Conservation (phyloP, 257 asterid genomes). For the Solanum infundibuliforme region DNA sequence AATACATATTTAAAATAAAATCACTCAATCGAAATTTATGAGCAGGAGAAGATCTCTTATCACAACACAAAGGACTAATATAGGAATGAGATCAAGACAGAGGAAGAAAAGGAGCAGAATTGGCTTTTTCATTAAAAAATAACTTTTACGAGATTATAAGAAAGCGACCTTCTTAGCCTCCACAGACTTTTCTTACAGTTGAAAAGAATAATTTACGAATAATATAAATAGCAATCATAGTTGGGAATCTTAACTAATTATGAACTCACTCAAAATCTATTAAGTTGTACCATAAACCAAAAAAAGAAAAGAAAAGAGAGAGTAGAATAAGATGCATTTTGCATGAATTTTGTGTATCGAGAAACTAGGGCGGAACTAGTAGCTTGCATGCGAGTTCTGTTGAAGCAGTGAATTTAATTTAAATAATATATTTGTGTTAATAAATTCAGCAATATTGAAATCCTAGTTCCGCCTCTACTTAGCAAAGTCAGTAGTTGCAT, state of each 20-base stretch:
- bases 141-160: background rate
- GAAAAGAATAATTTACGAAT: background rate
- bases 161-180: background rate
- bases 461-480: background rate
- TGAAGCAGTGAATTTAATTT: too few species aligned
- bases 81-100: background rate
- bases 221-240: background rate
- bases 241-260: slow-evolving; percentile 11
- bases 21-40: background rate
- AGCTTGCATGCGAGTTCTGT: background rate
- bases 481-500: slow-evolving; percentile 21
- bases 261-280: slow-evolving; percentile 5
- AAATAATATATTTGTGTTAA: too few species aligned
- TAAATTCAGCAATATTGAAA: background rate
- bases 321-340: slow-evolving; percentile 21
- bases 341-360: slow-evolving; percentile 20
- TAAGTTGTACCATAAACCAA: slow-evolving; percentile 5
- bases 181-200: slow-evolving; percentile 1
- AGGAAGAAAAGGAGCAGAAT: background rate
- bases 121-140: background rate
- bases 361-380: background rate
- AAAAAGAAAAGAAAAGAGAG: background rate
- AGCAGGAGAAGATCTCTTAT: background rate
- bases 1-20: background rate
- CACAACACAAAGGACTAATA: background rate